Evolutionary conservation across 352 stramenopile species (phyloP).

Genomic region (Globisporangium middletonii): DNA sequence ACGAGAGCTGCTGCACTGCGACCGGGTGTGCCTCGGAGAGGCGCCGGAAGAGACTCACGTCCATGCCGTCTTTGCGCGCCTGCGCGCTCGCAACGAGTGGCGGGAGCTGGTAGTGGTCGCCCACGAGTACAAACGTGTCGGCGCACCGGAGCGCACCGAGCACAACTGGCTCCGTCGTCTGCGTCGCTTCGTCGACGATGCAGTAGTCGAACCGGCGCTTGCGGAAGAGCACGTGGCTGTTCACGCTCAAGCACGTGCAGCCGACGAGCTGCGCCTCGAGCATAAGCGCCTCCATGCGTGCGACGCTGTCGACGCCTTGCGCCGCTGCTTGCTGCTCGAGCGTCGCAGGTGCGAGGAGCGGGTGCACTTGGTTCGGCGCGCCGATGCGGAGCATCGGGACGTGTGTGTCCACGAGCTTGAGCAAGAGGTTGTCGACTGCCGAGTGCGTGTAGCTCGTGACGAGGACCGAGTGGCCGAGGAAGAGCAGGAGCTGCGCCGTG

Average conservation of each 20-base stretch:
- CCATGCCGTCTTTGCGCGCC: conserved; percentile 81
- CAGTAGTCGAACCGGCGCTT: conserved; percentile 95
- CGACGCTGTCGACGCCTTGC: conserved; percentile 30
- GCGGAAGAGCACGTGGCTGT: conserved; percentile 66
- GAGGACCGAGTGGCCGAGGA: conserved; percentile 91
- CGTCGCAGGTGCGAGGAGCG: conserved; percentile 50
- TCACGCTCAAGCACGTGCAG: conserved; percentile 73
- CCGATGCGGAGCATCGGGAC: conserved; percentile 77
- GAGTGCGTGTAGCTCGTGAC: conserved; percentile 97
- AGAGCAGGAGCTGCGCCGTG: conserved; percentile 88
- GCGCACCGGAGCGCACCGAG: conserved; percentile 91
- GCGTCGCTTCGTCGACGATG: conserved; percentile 98
- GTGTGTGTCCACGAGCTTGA: conserved; percentile 84
- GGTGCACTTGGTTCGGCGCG: conserved; percentile 62
- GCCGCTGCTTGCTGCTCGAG: conserved; percentile 30
- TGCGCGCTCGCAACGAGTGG: conserved; percentile 90
- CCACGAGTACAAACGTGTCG: conserved; percentile 95
- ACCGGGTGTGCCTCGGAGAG: conserved; percentile 90
- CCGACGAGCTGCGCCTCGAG: conserved; percentile 50
- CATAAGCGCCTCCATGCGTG: conserved; percentile 45
- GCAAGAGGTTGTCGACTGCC: conserved; percentile 96
- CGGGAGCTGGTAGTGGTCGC: conserved; percentile 98
- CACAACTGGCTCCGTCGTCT: conserved; percentile 96
- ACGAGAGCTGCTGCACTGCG: conserved; percentile 91
- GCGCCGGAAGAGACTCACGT: conserved; percentile 88